Evolutionary conservation across 495 filamentous ascomycete species (phyloP).

Genomic region (Penicillium fimorum): DNA sequence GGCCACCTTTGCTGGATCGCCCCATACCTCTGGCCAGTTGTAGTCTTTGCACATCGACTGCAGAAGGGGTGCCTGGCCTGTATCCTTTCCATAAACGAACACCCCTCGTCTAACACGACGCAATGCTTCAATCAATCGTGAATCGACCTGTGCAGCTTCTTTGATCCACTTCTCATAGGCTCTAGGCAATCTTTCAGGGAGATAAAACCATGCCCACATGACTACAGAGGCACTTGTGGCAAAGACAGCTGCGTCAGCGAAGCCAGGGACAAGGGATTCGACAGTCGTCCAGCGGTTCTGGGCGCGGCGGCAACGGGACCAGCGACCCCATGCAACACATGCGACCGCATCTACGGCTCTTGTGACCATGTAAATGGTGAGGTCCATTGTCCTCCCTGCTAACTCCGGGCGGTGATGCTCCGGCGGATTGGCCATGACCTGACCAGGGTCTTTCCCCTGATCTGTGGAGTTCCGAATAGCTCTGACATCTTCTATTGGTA

Average conservation of each 20-base stretch:
- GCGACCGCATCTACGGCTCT: conserved; percentile 73
- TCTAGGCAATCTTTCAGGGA: conserved; percentile 63
- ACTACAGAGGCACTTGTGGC: conserved; percentile 72
- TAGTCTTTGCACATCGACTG: conserved; percentile 74
- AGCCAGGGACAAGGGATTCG: conserved; percentile 49
- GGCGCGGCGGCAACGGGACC: conserved; percentile 28
- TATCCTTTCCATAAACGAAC: conserved; percentile 76
- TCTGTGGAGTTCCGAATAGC: conserved; percentile 6
- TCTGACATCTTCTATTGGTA: conserved; percentile 15
- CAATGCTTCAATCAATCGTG: conserved; percentile 71
- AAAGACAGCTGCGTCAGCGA: conserved; percentile 72
- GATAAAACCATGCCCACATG: conserved; percentile 91
- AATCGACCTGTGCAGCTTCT: conserved; percentile 74
- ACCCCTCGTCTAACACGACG: conserved; percentile 60
- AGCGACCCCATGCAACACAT: conserved; percentile 62
- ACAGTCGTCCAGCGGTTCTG: conserved; percentile 49
- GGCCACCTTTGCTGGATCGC: conserved; percentile 68
- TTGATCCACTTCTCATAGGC: conserved; percentile 87
- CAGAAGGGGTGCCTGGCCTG: conserved; percentile 68
- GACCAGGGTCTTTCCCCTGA: conserved; percentile 32
- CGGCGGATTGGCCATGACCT: conserved; percentile 31
- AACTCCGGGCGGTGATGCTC: conserved; percentile 32
- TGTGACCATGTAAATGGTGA: conserved; percentile 76
- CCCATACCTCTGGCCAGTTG: conserved; percentile 65
- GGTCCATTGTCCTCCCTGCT: conserved; percentile 79